Evolutionary conservation across 768 basidiomycete species (phyloP).

Genomic region (Macrolepiota albuminosa): DNA sequence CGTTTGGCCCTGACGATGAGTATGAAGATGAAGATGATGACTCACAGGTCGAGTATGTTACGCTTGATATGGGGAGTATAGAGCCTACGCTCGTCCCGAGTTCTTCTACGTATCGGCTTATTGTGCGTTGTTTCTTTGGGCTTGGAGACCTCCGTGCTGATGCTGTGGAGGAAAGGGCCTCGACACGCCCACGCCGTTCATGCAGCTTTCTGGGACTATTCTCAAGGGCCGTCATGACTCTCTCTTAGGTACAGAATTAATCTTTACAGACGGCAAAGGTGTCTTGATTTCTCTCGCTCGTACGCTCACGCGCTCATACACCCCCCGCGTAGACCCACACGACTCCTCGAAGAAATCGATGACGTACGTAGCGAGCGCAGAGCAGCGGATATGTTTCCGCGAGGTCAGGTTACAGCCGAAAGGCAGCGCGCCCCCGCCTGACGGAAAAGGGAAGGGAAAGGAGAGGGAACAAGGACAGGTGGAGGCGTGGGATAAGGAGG

Average conservation of each 20-base stretch:
- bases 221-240: constrained; percentile 65
- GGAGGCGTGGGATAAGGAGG: constrained; percentile 6
- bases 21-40: constrained; percentile 63
- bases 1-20: constrained; percentile 63
- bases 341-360: constrained; percentile 49
- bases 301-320: neutral
- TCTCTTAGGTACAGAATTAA: constrained; percentile 69
- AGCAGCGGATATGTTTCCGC: constrained; percentile 67
- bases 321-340: constrained; percentile 28
- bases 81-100: constrained; percentile 76
- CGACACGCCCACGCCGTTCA: constrained; percentile 70
- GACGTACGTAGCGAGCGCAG: constrained; percentile 54
- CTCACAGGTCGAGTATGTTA: constrained; percentile 58
- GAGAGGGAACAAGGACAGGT: constrained; percentile 6
- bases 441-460: neutral
- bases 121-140: constrained; percentile 42
- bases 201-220: constrained; percentile 74
- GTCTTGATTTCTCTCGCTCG: neutral
- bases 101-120: constrained; percentile 64
- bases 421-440: neutral
- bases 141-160: neutral
- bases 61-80: constrained; percentile 66
- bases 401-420: constrained; percentile 59
- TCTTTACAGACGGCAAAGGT: constrained; percentile 72
- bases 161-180: constrained; percentile 72